Percentiles rank a stretch among this genome's conserved stretches.
These are phyloP conservation scores for Teratosphaeria zuluensis DNA, from an alignment of 2,329 filamentous ascomycete species.

Conservation along the genomic window DNA sequence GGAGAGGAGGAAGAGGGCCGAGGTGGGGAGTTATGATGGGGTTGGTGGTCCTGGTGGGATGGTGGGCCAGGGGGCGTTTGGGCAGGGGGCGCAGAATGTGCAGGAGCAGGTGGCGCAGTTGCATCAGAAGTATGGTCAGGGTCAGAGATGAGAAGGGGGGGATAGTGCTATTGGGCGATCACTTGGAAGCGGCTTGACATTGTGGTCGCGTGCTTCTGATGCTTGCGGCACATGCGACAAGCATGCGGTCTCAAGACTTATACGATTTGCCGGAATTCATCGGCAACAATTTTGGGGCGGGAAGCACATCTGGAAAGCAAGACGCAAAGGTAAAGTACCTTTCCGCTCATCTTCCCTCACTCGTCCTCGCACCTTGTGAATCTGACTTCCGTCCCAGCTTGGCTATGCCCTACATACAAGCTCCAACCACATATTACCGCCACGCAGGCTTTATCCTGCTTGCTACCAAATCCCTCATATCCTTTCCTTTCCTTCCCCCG, in stretches of 20 bases:
- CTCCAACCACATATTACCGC: too few species aligned
- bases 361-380: neutral
- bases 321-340: neutral
- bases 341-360: too few species aligned
- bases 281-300: too few species aligned
- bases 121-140: slow-evolving; percentile 17
- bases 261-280: neutral
- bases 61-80: slow-evolving; percentile 11
- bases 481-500: neutral
- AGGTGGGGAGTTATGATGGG: slow-evolving; percentile 27
- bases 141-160: neutral
- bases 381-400: neutral
- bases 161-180: neutral
- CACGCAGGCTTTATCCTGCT: too few species aligned
- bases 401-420: too few species aligned
- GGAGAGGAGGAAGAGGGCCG: slow-evolving; percentile 61
- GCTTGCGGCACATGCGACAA: neutral
- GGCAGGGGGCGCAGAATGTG: slow-evolving; percentile 43
- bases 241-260: neutral
- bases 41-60: slow-evolving; percentile 54
- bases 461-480: too few species aligned
- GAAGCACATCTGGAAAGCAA: neutral
- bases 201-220: neutral
- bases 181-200: neutral
- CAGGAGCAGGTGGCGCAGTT: slow-evolving; percentile 26